Evolutionary conservation across 371 early-diverging fungal genomes (phyloP).

Genomic region (Mucor indicus): DNA sequence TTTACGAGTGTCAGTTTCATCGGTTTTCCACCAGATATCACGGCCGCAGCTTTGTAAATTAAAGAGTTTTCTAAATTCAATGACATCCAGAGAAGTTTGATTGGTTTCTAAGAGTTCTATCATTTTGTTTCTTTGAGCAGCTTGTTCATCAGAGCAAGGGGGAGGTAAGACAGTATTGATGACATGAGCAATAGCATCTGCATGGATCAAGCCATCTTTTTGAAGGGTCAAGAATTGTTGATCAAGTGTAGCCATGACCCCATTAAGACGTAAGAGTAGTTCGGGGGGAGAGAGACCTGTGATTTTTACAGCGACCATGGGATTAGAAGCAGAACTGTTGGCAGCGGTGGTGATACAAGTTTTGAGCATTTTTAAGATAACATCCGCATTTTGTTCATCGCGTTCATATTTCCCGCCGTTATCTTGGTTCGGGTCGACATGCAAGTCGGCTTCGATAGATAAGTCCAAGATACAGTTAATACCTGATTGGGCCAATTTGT

Average conservation of each 20-base stretch:
- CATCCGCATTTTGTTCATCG: conserved; percentile 56
- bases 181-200: conserved; percentile 23
- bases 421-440: conserved; percentile 8
- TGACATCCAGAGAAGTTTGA: conserved; percentile 20
- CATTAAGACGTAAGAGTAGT: conserved; percentile 72
- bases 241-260: conserved; percentile 39
- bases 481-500: conserved; percentile 56
- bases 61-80: conserved; percentile 33
- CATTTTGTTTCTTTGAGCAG: conserved; percentile 7
- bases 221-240: conserved; percentile 36
- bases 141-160: conserved; percentile 18
- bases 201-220: conserved; percentile 21
- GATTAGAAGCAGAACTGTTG: conserved; percentile 28
- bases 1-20: not conserved
- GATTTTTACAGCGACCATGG: conserved; percentile 86
- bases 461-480: conserved; percentile 89
- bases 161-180: conserved; percentile 23
- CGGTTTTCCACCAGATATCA: conserved; percentile 29
- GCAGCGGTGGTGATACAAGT: conserved; percentile 70
- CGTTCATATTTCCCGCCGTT: conserved; percentile 13
- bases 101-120: conserved; percentile 3
- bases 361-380: conserved; percentile 61
- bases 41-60: conserved; percentile 34
- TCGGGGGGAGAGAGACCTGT: conserved; percentile 83
- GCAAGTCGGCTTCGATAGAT: conserved; percentile 87